Conservation (phyloP, 2,329 filamentous ascomycete species). For the Nemania sp. region DNA sequence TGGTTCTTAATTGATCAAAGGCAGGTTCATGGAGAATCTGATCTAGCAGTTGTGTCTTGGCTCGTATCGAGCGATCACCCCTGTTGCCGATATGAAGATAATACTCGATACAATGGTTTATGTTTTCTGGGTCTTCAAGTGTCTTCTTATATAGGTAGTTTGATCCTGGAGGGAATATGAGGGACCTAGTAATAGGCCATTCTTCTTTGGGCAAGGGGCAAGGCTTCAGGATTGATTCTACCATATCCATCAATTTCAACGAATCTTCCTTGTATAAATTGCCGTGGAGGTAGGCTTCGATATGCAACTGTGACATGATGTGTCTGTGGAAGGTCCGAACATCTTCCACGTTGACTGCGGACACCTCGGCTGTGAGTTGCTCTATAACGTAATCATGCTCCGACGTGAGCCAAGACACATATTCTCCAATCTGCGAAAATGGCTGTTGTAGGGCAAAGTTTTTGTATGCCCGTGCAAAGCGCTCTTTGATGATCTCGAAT, state of each 20-base stretch:
- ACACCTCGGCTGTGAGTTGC: constrained; percentile 81
- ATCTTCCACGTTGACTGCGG: constrained; percentile 77
- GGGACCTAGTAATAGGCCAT: constrained; percentile 81
- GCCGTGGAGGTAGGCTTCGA: constrained; percentile 89
- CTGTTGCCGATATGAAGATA: constrained; percentile 77
- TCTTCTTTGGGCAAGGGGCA: constrained; percentile 79
- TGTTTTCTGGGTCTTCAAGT: constrained; percentile 86
- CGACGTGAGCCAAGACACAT: constrained; percentile 81
- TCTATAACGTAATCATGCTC: constrained; percentile 84
- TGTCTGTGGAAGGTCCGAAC: constrained; percentile 83
- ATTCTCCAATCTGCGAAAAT: constrained; percentile 88
- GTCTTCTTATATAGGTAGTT: constrained; percentile 87
- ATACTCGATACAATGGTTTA: constrained; percentile 88
- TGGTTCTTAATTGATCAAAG: constrained; percentile 94
- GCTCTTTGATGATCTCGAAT: constrained; percentile 92
- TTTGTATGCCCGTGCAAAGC: constrained; percentile 78
- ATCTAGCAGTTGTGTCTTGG: constrained; percentile 83
- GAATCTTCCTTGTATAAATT: constrained; percentile 96
- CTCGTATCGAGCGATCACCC: constrained; percentile 75
- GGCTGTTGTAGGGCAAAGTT: constrained; percentile 92
- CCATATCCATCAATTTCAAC: constrained; percentile 82
- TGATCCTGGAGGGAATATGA: constrained; percentile 81
- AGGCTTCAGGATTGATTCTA: constrained; percentile 82
- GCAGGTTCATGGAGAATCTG: constrained; percentile 94
- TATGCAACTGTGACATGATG: constrained; percentile 83